Base-by-base conservation (phyloP, 371 early-diverging fungal species). In the Syncephalastrum contaminatum region DNA sequence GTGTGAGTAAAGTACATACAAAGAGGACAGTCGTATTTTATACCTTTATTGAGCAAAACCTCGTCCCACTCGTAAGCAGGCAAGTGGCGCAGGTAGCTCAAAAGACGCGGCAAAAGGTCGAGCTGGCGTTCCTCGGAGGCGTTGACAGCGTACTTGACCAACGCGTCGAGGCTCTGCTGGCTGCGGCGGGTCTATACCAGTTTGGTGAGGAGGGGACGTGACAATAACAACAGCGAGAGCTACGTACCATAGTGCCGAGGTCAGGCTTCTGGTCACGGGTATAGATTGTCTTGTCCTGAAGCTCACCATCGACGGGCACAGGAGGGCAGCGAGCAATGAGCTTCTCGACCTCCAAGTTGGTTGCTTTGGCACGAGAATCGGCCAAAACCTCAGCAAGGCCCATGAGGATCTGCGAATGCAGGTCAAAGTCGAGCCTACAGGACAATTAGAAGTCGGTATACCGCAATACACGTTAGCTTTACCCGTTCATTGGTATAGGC, bases 351-450 rank as follows among this genome's bases (percentile, higher is more conserved):
- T 75, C 77, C 22, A 62, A 61, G 13, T 43, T 47, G 5, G 70
- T 61, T 15, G 75, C 63, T 52, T 68, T 70, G 13, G 76, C 63
- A 56, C 63, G 60, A 4, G 69, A 66, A 43, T 74, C 72, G 13
- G 82, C 81, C 16, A 85, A 68, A 20, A 78, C 78, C 48, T 70
- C 69, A 19, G 84, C 82, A 16, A 85, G 65, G 60, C 82, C 79
- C 62, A 76, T 70, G 20, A 85, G 70, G 61, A 85, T 85, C 48
- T 80, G 82, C 54, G 83, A 80, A 58, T 85, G 85, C 56, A 85
- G 65, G 56, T 58, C 58, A 45, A 58, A 58, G 43, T 58, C 58
- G 21, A 48, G 19, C 46, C 58, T 58, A 49, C 10, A 30, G 36
- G 10, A 30, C 36, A 8, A 8, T 30, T 8, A 30, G 12, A 30